Conservation (phyloP, 192 early-diverging fungal species). For the Podila epicladia region DNA sequence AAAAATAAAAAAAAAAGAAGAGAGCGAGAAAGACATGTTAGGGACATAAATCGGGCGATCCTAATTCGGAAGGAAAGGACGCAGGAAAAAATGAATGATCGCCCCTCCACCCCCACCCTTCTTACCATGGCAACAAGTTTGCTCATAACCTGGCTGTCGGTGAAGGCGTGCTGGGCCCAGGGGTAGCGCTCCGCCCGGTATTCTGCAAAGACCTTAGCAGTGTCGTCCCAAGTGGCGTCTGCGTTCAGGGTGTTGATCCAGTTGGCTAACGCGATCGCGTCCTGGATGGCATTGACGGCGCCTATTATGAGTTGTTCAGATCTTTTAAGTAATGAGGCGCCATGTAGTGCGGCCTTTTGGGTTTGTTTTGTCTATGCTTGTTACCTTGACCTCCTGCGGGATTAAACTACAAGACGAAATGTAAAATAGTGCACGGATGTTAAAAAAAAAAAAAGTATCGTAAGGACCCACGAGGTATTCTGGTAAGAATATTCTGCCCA, state of each 20-base stretch:
- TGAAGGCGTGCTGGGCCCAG: neutral
- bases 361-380: no score
- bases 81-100: no score
- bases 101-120: neutral
- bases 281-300: neutral
- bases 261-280: neutral
- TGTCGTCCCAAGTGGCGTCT: neutral
- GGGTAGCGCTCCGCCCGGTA: neutral
- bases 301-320: neutral
- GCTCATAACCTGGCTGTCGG: constrained; percentile 3
- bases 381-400: no score
- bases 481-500: no score
- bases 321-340: no score
- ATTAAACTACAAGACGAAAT: no score
- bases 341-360: no score
- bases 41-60: no score
- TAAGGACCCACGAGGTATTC: neutral
- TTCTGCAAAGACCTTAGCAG: neutral
- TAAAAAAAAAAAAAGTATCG: neutral
- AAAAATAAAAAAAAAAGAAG: no score
- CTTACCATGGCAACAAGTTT: neutral
- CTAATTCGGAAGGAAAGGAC: no score
- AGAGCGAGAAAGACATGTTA: no score
- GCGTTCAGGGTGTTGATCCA: neutral
- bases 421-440: no score